Base-by-base conservation (phyloP, 2,329 filamentous ascomycete genomes). In the Fusarium sp. region DNA sequence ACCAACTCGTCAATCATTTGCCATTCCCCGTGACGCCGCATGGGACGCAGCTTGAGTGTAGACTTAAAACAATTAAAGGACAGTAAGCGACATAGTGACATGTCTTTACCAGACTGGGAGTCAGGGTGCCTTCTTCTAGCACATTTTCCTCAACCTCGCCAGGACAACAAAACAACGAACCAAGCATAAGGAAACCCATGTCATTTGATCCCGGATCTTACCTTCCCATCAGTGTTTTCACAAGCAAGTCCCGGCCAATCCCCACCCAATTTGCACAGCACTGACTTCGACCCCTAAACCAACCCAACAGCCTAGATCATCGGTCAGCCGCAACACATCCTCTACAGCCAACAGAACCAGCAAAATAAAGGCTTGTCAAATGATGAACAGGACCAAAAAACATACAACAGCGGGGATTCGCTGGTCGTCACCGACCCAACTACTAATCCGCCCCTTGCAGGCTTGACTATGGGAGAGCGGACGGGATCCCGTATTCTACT, bases 161-260 rank as follows among this genome's bases (percentile, higher is more conserved):
- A 39, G 1, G 12, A 3, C 6, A 15, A 15, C 22, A 12, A n/a
- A 9, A n/a, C 22, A 35, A 1, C 22, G 0, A 6, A 41, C 7
- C 24, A 8, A 6, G 15, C 18, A 0, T 1, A n/a, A 11, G 5
- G 7, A 28, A n/a, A 14, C 2, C 15, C 3, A 10, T 0, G 7
- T 4, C 14, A 7, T 22, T 22, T 10, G 3, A 28, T 9, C 2
- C 16, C 0, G 7, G 13, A 5, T 5, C 16, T 36, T 5, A 1
- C 4, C 12, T 6, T 13, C 18, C 9, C 8, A 22, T 22, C 9
- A 47, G 7, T 2, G 9, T 22, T 53, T n/a, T 51, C 10, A 7
- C 2, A 18, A 22, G 18, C 7, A 11, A 22, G 3, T 12, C 13
- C 2, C 6, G 0, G 33, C 18, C 33, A 28, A 7, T 9, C 18